Conservation (phyloP, 371 early-diverging fungal species). For the Umbelopsis sp. region DNA sequence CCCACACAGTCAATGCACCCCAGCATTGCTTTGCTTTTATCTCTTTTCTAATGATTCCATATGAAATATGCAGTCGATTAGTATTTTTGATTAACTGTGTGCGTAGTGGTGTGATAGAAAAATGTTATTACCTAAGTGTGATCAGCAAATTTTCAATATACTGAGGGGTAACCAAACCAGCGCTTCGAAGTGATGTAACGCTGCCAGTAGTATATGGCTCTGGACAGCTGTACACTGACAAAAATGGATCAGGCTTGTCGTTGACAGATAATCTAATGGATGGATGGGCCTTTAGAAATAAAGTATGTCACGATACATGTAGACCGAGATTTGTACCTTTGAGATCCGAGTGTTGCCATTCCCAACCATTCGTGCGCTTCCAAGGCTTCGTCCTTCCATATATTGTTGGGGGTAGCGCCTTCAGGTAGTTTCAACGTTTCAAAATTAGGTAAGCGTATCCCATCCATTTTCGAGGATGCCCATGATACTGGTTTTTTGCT, state of each 20-base stretch:
- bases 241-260: constrained; percentile 51
- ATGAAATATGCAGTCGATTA: constrained; percentile 2
- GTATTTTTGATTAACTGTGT: neutral
- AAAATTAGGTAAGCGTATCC: constrained; percentile 38
- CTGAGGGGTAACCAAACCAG: constrained; percentile 39
- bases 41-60: constrained; percentile 29
- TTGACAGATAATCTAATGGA: constrained; percentile 31
- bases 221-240: constrained; percentile 56
- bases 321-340: constrained; percentile 36
- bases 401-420: constrained; percentile 21
- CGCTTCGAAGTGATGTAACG: constrained; percentile 36
- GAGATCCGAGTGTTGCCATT: constrained; percentile 53
- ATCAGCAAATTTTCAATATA: constrained; percentile 37
- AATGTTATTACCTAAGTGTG: constrained; percentile 28
- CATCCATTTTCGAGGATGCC: constrained; percentile 29
- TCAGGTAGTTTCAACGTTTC: constrained; percentile 27
- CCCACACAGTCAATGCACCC: constrained; percentile 65
- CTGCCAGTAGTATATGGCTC: constrained; percentile 24
- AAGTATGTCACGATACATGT: neutral
- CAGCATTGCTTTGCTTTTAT: constrained; percentile 42
- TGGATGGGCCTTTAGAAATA: neutral
- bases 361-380: constrained; percentile 69
- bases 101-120: neutral
- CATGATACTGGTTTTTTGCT: constrained; percentile 23
- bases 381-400: constrained; percentile 42